These are phyloP conservation scores for Cenchrus purpureus DNA, from an alignment of 176 grass and related monocot genomes.

Conservation along the genomic window DNA sequence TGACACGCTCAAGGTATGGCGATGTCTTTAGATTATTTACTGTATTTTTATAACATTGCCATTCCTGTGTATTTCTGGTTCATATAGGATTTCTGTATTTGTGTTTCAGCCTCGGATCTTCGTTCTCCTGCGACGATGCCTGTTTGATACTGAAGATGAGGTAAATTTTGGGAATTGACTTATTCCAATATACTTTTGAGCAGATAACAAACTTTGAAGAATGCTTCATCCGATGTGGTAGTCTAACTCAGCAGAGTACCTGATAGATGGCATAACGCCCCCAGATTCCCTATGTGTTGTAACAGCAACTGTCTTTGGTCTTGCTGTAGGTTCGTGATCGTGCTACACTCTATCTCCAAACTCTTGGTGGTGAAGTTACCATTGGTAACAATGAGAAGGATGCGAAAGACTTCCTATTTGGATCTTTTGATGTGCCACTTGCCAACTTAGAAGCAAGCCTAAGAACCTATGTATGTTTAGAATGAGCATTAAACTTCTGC, in stretches of 20 bases:
- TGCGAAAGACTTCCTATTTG: conserved; percentile 87
- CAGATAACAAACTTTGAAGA: not conserved
- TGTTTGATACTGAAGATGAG: conserved; percentile 99
- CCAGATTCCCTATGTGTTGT: not conserved
- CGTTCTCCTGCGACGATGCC: conserved; percentile 91
- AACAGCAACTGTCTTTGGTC: conserved; percentile 11
- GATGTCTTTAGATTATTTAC: conserved; percentile 3
- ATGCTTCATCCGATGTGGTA: conserved; percentile 26
- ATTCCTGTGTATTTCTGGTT: conserved; percentile 35
- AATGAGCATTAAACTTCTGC: conserved; percentile 29
- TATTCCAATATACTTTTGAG: conserved; percentile 21
- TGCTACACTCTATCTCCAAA: conserved; percentile 93
- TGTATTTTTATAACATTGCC: not conserved
- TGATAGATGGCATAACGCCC: not conserved
- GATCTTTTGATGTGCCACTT: conserved; percentile 94
- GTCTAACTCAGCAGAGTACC: conserved; percentile 16
- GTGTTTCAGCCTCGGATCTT: conserved; percentile 85
- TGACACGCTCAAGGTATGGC: conserved; percentile 78
- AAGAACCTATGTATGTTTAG: conserved; percentile 75
- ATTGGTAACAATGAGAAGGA: conserved; percentile 73
- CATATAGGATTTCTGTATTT: conserved; percentile 32
- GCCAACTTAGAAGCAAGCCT: conserved; percentile 92
- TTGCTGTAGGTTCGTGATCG: conserved; percentile 86
- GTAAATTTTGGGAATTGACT: conserved; percentile 38
- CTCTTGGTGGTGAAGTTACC: conserved; percentile 65